A percentile compares a stretch with the other conserved stretches of the same genome.
Evolutionary conservation across 805 yeast genomes (phyloP).

Genomic region (Zygosaccharomyces rouxii): DNA sequence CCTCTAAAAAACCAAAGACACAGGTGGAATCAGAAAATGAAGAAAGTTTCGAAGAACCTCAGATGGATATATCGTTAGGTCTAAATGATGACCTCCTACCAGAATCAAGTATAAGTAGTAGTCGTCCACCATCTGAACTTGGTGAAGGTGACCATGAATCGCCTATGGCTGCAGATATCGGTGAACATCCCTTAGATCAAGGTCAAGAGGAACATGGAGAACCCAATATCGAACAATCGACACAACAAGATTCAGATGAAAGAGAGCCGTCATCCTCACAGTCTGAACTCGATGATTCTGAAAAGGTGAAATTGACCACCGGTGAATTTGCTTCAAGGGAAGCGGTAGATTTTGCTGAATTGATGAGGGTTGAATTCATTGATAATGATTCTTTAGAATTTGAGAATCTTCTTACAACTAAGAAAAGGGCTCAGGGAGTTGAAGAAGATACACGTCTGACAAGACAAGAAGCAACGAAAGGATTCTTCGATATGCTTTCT

Average conservation of each 20-base stretch:
- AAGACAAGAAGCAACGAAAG: slow-evolving; percentile 27
- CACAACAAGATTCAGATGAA: slow-evolving; percentile 9
- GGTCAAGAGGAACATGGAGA: slow-evolving; percentile 2
- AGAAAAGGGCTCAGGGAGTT: not conserved
- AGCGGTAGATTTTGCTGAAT: slow-evolving; percentile 29
- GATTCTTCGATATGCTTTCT: slow-evolving; percentile 79
- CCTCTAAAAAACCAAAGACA: slow-evolving; percentile 22
- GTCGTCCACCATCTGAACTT: slow-evolving; percentile 6
- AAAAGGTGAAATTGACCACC: slow-evolving; percentile 16
- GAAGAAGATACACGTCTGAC: slow-evolving; percentile 9
- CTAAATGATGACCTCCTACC: slow-evolving; percentile 18
- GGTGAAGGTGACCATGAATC: slow-evolving; percentile 16
- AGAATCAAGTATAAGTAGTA: slow-evolving; percentile 3
- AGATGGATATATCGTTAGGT: slow-evolving; percentile 26
- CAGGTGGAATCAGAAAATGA: slow-evolving; percentile 3
- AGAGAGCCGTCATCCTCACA: slow-evolving; percentile 1
- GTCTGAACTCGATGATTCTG: slow-evolving; percentile 2
- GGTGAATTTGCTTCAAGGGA: slow-evolving; percentile 29
- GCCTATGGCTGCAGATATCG: slow-evolving; percentile 17
- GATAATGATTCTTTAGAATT: slow-evolving; percentile 16
- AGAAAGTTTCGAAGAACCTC: slow-evolving; percentile 16
- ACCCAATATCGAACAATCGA: slow-evolving; percentile 2
- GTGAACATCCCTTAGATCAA: slow-evolving; percentile 8
- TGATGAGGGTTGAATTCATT: slow-evolving; percentile 19
- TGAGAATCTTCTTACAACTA: slow-evolving; percentile 11